Evolutionary conservation across 2,329 filamentous ascomycete genomes (phyloP), one percentile per base, ranked within the genome.

Genomic region (Zarea fungicola): DNA sequence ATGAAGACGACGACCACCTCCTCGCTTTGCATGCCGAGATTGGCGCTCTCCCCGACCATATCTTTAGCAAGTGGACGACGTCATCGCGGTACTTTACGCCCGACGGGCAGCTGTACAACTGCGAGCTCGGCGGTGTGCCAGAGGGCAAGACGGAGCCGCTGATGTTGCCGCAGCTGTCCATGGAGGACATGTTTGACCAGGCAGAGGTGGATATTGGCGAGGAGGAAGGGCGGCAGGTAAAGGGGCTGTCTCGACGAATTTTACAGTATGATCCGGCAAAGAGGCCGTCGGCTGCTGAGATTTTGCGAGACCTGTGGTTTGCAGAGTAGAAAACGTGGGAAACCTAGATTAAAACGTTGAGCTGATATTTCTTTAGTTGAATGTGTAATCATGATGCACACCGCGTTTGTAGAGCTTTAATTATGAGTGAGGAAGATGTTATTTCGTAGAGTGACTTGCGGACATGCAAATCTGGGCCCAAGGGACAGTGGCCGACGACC

Each of bases 231-330:
- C 11, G 21, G 10, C 42, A 52, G 26, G 52, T 60, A 3, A 65
- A 64, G 52, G 26, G 26, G 32, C 56, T 65, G 13, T 53, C 66
- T 46, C 54, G 60, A 29, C 32, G 59, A 42, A 63, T 64, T 47
- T 46, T 66, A 49, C 58, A 62, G 23, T 66, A 65, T 35, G 58
- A 65, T 54, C 58, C 60, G 5, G 51, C 39, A 14, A 57, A 63
- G 36, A 47, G 63, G 43, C 62, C 60, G 18, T 59, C 58, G 29
- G 28, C 61, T 40, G 49, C 52, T 10, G 58, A 65, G n/a, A 42
- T 65, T 28, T 28, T 64, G 48, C n/a, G 32, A 23, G 56, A 65
- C 55, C 60, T 62, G 11, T 66, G 59, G 59, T 64, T 65, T 50
- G 14, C 23, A 11, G 11, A n/a, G n/a, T n/a, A n/a, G n/a, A n/a